phyloP scores from a whole-genome alignment of 2,329 filamentous ascomycete species.

The Talaromyces sp. region DNA sequence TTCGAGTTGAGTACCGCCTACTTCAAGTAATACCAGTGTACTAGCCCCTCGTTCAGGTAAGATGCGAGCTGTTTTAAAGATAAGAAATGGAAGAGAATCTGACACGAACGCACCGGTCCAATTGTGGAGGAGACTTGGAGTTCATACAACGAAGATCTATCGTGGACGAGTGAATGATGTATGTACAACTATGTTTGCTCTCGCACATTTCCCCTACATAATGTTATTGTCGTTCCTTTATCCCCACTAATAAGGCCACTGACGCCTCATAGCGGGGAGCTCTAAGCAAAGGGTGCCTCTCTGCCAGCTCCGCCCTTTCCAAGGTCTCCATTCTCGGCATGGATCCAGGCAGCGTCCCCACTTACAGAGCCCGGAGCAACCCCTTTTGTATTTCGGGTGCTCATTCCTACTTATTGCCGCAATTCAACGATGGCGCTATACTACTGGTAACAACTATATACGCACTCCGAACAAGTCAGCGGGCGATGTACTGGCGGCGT shows the following conservation, averaged over 20 bases:
- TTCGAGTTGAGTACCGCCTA: not conserved
- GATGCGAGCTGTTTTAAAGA: conserved; percentile 12
- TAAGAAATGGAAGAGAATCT: conserved; percentile 14
- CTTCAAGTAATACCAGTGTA: not conserved
- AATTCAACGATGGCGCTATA: not conserved
- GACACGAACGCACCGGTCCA: conserved; percentile 14
- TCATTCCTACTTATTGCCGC: conserved; percentile 3
- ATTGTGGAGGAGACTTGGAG: conserved; percentile 16
- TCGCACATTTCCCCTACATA: not conserved
- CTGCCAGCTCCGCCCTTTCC: conserved; percentile 24
- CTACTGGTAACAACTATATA: conserved; percentile 3
- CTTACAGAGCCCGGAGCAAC: conserved; percentile 28
- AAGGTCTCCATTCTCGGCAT: conserved; percentile 38
- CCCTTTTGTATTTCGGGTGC: conserved; percentile 25
- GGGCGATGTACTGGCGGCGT: conserved; percentile 8
- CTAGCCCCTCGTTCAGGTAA: not conserved
- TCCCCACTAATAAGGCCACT: not conserved
- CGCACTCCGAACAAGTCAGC: conserved; percentile 5
- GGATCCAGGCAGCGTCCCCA: conserved; percentile 41
- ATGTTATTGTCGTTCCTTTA: not conserved
- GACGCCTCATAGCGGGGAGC: conserved; percentile 19
- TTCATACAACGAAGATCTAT: conserved; percentile 25
- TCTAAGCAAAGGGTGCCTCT: conserved; percentile 43
- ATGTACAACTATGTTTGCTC: conserved; percentile 23
- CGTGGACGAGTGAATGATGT: conserved; percentile 26